Conservation (phyloP, 2,329 filamentous ascomycete species). For the Metarhizium humberi region DNA sequence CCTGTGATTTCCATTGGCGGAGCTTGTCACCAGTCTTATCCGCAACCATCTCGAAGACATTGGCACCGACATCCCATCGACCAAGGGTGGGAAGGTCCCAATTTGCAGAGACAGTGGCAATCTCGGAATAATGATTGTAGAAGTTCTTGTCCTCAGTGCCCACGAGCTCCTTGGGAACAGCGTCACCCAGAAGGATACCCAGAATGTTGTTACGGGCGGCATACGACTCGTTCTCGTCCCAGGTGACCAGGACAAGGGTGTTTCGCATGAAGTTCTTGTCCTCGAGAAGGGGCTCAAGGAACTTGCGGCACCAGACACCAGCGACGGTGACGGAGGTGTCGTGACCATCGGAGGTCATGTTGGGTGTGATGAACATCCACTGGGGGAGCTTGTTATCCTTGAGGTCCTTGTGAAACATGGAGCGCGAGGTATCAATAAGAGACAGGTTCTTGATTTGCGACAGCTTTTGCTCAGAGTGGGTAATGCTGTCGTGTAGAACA, state of each 20-base stretch:
- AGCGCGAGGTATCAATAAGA: constrained; percentile 29
- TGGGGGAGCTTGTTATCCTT: constrained; percentile 56
- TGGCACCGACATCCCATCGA: constrained; percentile 63
- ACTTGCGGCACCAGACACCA: constrained; percentile 56
- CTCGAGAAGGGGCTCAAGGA: constrained; percentile 60
- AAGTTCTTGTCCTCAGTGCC: constrained; percentile 61
- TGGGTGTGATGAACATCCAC: constrained; percentile 62
- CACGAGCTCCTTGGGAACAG: constrained; percentile 53
- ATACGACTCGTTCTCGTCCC: constrained; percentile 71
- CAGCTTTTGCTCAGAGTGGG: constrained; percentile 48
- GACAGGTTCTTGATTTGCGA: constrained; percentile 64
- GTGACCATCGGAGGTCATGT: constrained; percentile 70
- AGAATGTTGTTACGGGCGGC: constrained; percentile 58
- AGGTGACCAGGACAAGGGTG: constrained; percentile 67
- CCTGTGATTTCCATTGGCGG: constrained; percentile 25
- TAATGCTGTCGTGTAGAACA: constrained; percentile 57
- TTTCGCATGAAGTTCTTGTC: constrained; percentile 65
- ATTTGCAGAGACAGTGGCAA: constrained; percentile 60
- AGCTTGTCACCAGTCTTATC: constrained; percentile 47
- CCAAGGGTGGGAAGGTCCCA: constrained; percentile 62
- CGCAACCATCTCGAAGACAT: constrained; percentile 55
- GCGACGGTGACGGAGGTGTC: constrained; percentile 62
- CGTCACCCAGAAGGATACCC: constrained; percentile 63
- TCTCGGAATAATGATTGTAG: constrained; percentile 64
- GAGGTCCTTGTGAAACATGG: constrained; percentile 59